Conservation (phyloP, 129 eudicot species). For the Dittrichia graveolens region DNA sequence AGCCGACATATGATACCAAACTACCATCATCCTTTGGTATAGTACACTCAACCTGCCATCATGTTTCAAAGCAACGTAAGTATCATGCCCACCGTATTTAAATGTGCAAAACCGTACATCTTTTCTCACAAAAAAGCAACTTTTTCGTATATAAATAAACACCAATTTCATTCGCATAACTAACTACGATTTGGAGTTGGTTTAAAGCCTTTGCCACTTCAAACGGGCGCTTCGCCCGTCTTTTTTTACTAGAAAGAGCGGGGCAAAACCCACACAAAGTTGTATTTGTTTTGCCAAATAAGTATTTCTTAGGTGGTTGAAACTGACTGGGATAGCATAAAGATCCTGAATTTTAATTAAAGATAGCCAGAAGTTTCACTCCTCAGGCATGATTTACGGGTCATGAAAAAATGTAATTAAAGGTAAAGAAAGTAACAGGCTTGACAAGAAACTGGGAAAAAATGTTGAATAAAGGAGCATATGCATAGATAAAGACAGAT, state of each 20-base stretch:
- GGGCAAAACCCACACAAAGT: not conserved
- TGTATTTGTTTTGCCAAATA: not conserved
- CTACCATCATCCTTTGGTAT: conserved; percentile 96
- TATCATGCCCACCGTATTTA: not conserved
- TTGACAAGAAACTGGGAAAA: not conserved
- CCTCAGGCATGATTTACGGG: not conserved
- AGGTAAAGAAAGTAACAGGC: conserved; percentile 4
- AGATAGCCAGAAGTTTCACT: not conserved
- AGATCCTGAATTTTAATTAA: not conserved
- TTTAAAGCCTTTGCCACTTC: too few species aligned
- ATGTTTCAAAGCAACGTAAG: conserved; percentile 22
- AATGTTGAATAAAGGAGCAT: not conserved
- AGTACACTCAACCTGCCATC: conserved; percentile 88
- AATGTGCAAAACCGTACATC: not conserved
- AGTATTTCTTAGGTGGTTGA: not conserved
- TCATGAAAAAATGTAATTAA: not conserved
- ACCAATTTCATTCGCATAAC: not conserved
- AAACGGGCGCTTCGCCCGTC: too few species aligned
- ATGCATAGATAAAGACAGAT: not conserved
- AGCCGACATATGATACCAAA: conserved; percentile 85
- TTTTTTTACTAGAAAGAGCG: not conserved
- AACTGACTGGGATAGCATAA: not conserved
- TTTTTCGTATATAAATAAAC: not conserved
- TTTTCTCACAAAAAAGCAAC: too few species aligned
- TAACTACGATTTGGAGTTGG: not conserved